phyloP scores from a whole-genome alignment of 805 yeast species.

The Cyberlindnera subsufficiens region DNA sequence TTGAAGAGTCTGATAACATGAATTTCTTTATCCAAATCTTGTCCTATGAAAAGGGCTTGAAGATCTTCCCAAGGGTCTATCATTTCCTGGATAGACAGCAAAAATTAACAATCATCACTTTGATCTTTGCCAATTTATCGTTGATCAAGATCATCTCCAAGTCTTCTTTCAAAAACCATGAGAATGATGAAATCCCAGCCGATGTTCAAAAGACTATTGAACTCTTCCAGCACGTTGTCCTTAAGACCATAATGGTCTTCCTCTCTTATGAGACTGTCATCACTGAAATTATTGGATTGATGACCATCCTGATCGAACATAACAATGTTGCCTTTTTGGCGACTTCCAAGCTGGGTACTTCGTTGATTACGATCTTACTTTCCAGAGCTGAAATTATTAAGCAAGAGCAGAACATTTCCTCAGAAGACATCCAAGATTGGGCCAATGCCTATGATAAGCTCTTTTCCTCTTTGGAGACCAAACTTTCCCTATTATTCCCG shows the following conservation, averaged over 20 bases:
- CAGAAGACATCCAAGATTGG: slow-evolving; percentile 52
- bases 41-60: slow-evolving; percentile 82
- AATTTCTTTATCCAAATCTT: slow-evolving; percentile 78
- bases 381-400: slow-evolving; percentile 89
- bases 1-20: slow-evolving; percentile 46
- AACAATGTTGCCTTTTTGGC: slow-evolving; percentile 54
- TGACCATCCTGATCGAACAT: slow-evolving; percentile 63
- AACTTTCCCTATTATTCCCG: slow-evolving; percentile 77
- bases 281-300: slow-evolving; percentile 69
- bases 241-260: slow-evolving; percentile 79
- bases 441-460: slow-evolving; percentile 72
- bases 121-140: slow-evolving; percentile 74
- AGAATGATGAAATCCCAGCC: slow-evolving; percentile 45
- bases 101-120: slow-evolving; percentile 67
- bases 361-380: slow-evolving; percentile 81
- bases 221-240: slow-evolving; percentile 70
- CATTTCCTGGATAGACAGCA: slow-evolving; percentile 75
- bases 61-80: slow-evolving; percentile 82
- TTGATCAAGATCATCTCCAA: slow-evolving; percentile 70
- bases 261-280: slow-evolving; percentile 72
- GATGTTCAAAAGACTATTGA: slow-evolving; percentile 58
- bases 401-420: slow-evolving; percentile 61
- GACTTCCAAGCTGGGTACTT: slow-evolving; percentile 73
- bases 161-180: slow-evolving; percentile 71
- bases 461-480: slow-evolving; percentile 73